These are phyloP conservation scores for Saturnispora dispora DNA, from an alignment of 805 yeast genomes.

Conservation along the genomic window DNA sequence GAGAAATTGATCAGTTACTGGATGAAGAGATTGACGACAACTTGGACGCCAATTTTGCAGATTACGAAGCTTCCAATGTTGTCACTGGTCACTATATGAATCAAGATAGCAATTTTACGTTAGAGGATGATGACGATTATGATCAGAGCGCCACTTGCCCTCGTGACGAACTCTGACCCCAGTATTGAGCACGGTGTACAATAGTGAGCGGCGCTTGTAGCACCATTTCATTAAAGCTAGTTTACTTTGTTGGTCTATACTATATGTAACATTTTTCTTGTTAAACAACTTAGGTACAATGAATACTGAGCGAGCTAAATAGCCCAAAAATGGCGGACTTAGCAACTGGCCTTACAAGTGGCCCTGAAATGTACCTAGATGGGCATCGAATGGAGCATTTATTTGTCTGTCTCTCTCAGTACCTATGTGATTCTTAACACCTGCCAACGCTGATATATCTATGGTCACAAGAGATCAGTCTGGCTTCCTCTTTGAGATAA, in stretches of 20 bases:
- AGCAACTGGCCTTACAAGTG: neutral
- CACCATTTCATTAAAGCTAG: neutral
- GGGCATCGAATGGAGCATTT: neutral
- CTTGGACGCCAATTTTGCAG: slow-evolving; percentile 26
- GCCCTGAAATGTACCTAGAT: neutral
- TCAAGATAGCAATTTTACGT: neutral
- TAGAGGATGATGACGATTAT: slow-evolving; percentile 3
- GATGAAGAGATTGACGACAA: slow-evolving; percentile 25
- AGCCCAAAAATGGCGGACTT: neutral
- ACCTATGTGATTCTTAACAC: no score
- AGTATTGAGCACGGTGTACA: neutral
- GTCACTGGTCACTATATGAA: slow-evolving; percentile 3
- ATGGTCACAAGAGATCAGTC: neutral
- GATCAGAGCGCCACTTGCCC: neutral
- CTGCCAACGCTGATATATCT: neutral
- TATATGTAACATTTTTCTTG: neutral
- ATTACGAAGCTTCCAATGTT: slow-evolving; percentile 16
- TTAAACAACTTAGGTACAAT: neutral
- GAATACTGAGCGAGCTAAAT: neutral
- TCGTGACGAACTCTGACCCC: neutral
- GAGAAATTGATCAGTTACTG: slow-evolving; percentile 36
- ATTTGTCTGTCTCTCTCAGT: no score
- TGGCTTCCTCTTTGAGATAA: neutral
- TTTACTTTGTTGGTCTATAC: neutral
- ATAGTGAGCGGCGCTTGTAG: neutral